These are phyloP conservation scores for Paramecium caudatum DNA, from an alignment of 73 alveolate species.

Conservation along the genomic window DNA sequence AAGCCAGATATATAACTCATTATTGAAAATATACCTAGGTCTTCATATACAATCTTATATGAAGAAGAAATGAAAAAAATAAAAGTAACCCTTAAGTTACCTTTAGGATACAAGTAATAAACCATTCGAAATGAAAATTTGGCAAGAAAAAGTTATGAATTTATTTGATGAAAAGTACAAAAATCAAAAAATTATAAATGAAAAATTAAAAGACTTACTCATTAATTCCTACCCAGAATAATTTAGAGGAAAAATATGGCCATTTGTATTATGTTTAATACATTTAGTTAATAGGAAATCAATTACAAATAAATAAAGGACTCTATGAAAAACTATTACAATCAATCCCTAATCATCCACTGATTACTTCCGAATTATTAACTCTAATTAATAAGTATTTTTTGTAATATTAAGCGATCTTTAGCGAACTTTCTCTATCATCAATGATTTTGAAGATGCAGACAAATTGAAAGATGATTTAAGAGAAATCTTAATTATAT, in stretches of 20 bases:
- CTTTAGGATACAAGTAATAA: constrained; percentile 28
- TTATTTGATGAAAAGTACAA: constrained; percentile 28
- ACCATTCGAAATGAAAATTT: constrained; percentile 59
- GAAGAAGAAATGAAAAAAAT: constrained; percentile 65
- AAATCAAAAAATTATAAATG: constrained; percentile 19
- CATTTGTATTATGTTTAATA: not conserved
- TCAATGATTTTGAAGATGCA: constrained; percentile 63
- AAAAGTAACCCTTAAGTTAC: not conserved
- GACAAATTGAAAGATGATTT: constrained; percentile 43
- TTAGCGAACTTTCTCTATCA: constrained; percentile 55
- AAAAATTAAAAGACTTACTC: not conserved
- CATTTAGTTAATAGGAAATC: constrained; percentile 34
- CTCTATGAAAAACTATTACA: constrained; percentile 24
- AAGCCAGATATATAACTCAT: constrained; percentile 37
- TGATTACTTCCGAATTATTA: not conserved
- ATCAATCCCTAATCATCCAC: constrained; percentile 30
- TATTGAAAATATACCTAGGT: constrained; percentile 33
- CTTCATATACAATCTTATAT: constrained; percentile 32
- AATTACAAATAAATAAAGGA: constrained; percentile 24
- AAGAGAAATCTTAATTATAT: constrained; percentile 51
- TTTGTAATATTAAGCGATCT: constrained; percentile 41
- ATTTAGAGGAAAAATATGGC: constrained; percentile 62
- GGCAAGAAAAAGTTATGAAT: constrained; percentile 55
- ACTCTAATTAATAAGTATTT: constrained; percentile 58
- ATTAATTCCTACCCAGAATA: constrained; percentile 62